phyloP scores from a whole-genome alignment of 2,329 filamentous ascomycete species.

The Fusarium sp. region DNA sequence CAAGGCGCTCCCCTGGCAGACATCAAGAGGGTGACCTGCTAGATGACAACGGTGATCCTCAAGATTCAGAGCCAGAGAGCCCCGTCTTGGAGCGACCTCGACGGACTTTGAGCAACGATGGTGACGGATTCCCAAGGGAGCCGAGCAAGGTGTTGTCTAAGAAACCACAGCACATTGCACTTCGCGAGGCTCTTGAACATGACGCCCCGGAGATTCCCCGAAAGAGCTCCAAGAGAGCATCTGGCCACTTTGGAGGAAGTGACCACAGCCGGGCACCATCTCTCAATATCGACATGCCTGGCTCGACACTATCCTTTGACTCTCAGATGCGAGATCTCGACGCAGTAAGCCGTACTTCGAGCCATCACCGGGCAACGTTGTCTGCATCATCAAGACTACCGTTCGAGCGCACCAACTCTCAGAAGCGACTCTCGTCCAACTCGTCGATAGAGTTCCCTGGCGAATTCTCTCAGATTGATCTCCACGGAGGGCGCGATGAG shows the following conservation, averaged over 20 bases:
- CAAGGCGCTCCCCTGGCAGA: slow-evolving; percentile 39
- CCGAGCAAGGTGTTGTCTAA: slow-evolving; percentile 37
- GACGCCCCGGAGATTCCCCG: slow-evolving; percentile 71
- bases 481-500: slow-evolving; percentile 53
- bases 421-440: slow-evolving; percentile 60
- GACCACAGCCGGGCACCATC: slow-evolving; percentile 47
- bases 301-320: slow-evolving; percentile 38
- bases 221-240: slow-evolving; percentile 76
- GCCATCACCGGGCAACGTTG: slow-evolving; percentile 36
- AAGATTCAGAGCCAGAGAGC: slow-evolving; percentile 54
- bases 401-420: slow-evolving; percentile 67
- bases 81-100: slow-evolving; percentile 46
- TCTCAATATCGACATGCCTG: slow-evolving; percentile 46
- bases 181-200: slow-evolving; percentile 44
- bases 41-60: slow-evolving; percentile 58
- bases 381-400: slow-evolving; percentile 55
- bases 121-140: slow-evolving; percentile 49
- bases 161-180: slow-evolving; percentile 26
- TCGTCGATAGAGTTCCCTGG: slow-evolving; percentile 62
- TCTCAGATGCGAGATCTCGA: slow-evolving; percentile 29
- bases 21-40: slow-evolving; percentile 52
- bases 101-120: slow-evolving; percentile 51
- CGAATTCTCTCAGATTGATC: slow-evolving; percentile 56
- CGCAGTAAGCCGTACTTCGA: slow-evolving; percentile 35
- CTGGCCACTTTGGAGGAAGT: slow-evolving; percentile 46